Evolutionary conservation across 768 basidiomycete genomes (phyloP), one percentile per base, ranked within the genome.

Genomic region (Tubosaeta sp.): DNA sequence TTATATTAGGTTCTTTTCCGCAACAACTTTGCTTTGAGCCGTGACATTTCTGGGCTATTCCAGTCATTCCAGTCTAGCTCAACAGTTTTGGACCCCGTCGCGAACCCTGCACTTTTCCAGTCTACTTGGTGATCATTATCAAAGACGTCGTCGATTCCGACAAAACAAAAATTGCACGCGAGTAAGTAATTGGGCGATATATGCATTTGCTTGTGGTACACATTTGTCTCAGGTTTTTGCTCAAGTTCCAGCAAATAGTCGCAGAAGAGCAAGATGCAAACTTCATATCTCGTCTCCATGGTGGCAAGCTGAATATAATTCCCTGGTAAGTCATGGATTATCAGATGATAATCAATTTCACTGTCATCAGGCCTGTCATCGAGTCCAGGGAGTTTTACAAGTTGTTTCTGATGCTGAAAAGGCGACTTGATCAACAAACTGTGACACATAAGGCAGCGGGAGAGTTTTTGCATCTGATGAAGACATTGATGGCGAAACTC

Each of bases 71-170:
- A 82, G 52, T 76, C 79, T 1, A 79, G 79, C 14, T 75, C 79
- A 1, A 72, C 76, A 0, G 75, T 85, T 13, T 65, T 85, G 5
- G 80, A 85, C 52, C 83, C 83, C 6, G 70, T 75, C 1, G 68
- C 76, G 0, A 85, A 84, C 59, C 82, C 81, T 0, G 71, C 69
- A 13, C 71, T 85, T 19, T 85, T 85, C 66, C 78, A 74, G 51
- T 83, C 81, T 0, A 80, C 74, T 0, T 85, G 12, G 74, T 75
- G 7, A 83, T 85, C 55, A 82, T 85, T 46, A 84, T 85, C 62
- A 85, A 84, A 77, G 84, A 85, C 44, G 83, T 85, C 11, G 74
- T 82, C 5, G 83, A 85, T 44, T 75, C 79, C 0, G 83, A 84
- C 59, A 81, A 76, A 59, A 63, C 62, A 0, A 84, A 85, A 46